Base-by-base conservation (phyloP, 176 grass and related monocot genomes). In the Oryza punctata region DNA sequence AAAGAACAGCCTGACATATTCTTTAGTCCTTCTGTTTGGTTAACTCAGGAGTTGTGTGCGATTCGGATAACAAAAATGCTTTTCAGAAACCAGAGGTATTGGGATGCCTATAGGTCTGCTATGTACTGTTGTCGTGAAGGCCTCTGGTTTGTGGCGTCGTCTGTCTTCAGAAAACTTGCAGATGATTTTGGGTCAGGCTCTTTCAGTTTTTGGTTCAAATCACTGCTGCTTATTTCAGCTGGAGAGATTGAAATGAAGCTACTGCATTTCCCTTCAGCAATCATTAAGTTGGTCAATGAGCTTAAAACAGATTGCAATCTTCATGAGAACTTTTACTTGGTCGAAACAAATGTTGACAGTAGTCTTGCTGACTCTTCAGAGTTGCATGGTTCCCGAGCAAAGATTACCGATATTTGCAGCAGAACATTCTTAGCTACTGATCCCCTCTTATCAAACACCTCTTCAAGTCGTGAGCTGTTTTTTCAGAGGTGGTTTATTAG, bases 401-500 rank as follows among this genome's bases (percentile, higher is more conserved):
- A 98, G 70, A 21, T 95, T 26, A 66, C 27, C 61, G 85, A 19
- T 61, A 78, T 98, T 87, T 85, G 81, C 75, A 67, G 80, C 44
- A 94, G 87, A 85, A 88, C 63, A 84, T 86, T 65, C 33, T 95
- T 90, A 82, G 81, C 78, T 84, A 90, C 83, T 72, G 79, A 89
- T 69, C 57, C 72, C 81, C 85, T 95, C 83, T 30, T 57, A 64
- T 70, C 87, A 69, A 79, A 72, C 69, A 66, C 57, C 49, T 65
- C 69, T 21, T 88, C 78, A 80, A 81, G 83, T 71, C 15, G 19
- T 45, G 71, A 88, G 10, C 88, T 90, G 73, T 83, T 85, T 84
- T 90, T 98, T 80, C 93, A 98, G 70, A 87, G 93, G 73, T 98
- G 93, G 96, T 95, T 98, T 77, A 89, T 98, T 65, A 85, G 80